These are phyloP conservation scores for Amniculicola lignicola DNA, from an alignment of 495 filamentous ascomycete genomes.

Conservation along the genomic window DNA sequence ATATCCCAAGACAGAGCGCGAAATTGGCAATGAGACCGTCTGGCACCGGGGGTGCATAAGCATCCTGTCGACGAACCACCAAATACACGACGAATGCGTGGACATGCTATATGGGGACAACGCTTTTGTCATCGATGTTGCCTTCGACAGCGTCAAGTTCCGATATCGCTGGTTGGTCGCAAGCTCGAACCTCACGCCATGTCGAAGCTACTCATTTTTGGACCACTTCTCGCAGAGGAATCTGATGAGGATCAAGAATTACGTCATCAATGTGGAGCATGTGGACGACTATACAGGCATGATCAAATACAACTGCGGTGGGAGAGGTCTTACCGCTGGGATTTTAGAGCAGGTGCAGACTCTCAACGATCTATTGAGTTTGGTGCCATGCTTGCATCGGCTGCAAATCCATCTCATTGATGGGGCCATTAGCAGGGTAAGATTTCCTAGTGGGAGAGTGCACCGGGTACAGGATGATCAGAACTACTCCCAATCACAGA, in stretches of 20 bases:
- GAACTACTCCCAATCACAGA: slow-evolving; percentile 19
- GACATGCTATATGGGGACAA: slow-evolving; percentile 41
- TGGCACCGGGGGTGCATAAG: slow-evolving; percentile 40
- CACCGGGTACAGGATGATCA: slow-evolving; percentile 27
- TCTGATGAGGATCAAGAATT: slow-evolving; percentile 39
- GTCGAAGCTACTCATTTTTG: slow-evolving; percentile 35
- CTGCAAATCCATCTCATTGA: slow-evolving; percentile 34
- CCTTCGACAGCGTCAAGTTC: slow-evolving; percentile 47
- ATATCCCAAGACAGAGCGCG: slow-evolving; percentile 15
- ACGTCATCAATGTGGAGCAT: slow-evolving; percentile 42
- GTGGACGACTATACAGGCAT: slow-evolving; percentile 45
- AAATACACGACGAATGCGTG: slow-evolving; percentile 41
- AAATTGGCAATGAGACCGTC: slow-evolving; percentile 32
- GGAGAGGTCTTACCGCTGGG: slow-evolving; percentile 37
- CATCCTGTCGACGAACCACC: slow-evolving; percentile 32
- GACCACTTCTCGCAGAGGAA: slow-evolving; percentile 37
- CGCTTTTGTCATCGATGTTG: slow-evolving; percentile 52
- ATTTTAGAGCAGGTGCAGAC: slow-evolving; percentile 36
- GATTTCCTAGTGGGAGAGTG: slow-evolving; percentile 20
- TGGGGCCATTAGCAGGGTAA: slow-evolving; percentile 19
- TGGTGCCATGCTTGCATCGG: slow-evolving; percentile 20
- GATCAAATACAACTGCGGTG: slow-evolving; percentile 46
- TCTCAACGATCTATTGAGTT: slow-evolving; percentile 35
- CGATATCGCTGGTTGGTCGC: slow-evolving; percentile 40
- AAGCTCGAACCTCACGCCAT: slow-evolving; percentile 37